Base-by-base conservation (phyloP, 208 protist species). In the Wallacemonas collosoma region DNA sequence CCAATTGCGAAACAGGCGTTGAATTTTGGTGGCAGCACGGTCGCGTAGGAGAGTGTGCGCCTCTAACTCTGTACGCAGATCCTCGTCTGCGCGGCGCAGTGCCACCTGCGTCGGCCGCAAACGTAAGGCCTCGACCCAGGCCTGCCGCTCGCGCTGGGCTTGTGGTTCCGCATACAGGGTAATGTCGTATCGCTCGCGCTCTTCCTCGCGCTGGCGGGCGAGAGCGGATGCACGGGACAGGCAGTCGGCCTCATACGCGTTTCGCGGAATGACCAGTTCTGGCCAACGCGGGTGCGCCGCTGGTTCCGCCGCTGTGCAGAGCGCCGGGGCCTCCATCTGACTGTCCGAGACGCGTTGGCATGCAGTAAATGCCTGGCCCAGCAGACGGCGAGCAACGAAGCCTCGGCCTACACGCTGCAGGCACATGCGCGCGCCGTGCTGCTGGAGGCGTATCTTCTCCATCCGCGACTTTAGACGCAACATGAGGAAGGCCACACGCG, bases 1-100 rank as follows among this genome's bases (percentile, higher is more conserved):
- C 88, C 90, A 95, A 9, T 0, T 12, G 11, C 90, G 81, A 63
- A 83, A 95, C 5, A 77, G 77, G 0, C 80, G 77, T 70, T 95
- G 90, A 57, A 95, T 95, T 3, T 78, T 81, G 17, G 66, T 40
- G 0, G 90, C 90, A 0, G 88, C 88, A 7, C 81, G 75, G 35
- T 76, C 70, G 1, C 79, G 82, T 1, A 80, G 66, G 48, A 79
- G 68, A 2, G 63, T 57, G 3, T 82, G 62, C 36, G 81, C 58
- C 61, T 91, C 84, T 14, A 83, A 47, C 40, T 78, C 41, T 4
- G 75, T 67, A 15, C 68, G 72, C 1, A 80, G 56, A 57, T 89
- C 77, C 35, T 88, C 73, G 54, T 71, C 60, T 1, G 81, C 87
- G 8, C 87, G 87, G 9, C 82, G 71, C 5, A 71, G 80, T 38